A percentile compares a stretch with the other conserved stretches of the same genome.
Conservation (phyloP, 257 asterid genomes). For the Ajuga chamaepitys region DNA sequence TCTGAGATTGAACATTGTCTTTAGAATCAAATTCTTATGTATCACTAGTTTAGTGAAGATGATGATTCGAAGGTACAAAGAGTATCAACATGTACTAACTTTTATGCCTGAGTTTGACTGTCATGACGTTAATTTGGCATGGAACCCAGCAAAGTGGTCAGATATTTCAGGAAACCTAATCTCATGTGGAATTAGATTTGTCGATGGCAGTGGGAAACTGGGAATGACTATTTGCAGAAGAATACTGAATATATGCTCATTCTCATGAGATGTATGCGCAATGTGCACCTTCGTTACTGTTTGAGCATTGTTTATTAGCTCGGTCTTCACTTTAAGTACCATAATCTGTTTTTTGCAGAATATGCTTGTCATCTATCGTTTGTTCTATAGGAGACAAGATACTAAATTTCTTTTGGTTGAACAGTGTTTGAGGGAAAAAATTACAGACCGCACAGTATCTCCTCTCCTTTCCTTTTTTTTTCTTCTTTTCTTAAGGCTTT, state of each 20-base stretch:
- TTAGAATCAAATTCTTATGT: constrained; percentile 14
- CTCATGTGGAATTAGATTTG: not conserved
- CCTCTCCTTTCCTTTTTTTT: no score
- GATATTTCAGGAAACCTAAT: not conserved
- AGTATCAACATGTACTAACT: not conserved
- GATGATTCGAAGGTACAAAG: not conserved
- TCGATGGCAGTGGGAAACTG: not conserved
- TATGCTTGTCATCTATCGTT: not conserved
- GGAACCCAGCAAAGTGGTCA: not conserved
- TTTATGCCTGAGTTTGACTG: constrained; percentile 1
- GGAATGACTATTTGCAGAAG: not conserved
- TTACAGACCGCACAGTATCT: no score
- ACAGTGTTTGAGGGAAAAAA: no score
- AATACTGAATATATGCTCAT: constrained; percentile 16
- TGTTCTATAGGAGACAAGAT: no score
- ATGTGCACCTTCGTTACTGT: not conserved
- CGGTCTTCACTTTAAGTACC: not conserved
- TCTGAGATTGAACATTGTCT: not conserved
- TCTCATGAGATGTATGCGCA: constrained; percentile 13
- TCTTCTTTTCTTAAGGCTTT: no score
- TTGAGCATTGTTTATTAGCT: not conserved
- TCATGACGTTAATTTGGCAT: not conserved
- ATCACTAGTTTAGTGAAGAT: not conserved
- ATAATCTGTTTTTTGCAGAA: no score
- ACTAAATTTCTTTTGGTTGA: not conserved